These are phyloP conservation scores for Emmonsiellopsis sp. DNA, from an alignment of 2,329 filamentous ascomycete species.

Conservation along the genomic window DNA sequence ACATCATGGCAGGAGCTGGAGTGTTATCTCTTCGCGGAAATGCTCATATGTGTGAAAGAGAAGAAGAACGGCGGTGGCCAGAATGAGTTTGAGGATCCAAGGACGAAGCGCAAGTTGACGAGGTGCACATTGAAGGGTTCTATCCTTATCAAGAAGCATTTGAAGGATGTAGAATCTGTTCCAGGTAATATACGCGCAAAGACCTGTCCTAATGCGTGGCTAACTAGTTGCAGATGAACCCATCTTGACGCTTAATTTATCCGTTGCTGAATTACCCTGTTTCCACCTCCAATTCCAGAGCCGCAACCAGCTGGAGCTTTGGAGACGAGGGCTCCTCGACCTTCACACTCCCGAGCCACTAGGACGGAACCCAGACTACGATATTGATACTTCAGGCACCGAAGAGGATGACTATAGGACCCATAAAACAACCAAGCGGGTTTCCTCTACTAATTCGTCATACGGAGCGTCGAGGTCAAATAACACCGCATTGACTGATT, in stretches of 20 bases:
- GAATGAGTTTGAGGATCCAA: slow-evolving; percentile 56
- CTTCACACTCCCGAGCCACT: slow-evolving; percentile 60
- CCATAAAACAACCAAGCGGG: slow-evolving; percentile 51
- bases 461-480: slow-evolving; percentile 75
- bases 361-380: slow-evolving; percentile 56
- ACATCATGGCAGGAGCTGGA: slow-evolving; percentile 96
- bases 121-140: slow-evolving; percentile 92
- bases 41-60: slow-evolving; percentile 99
- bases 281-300: slow-evolving; percentile 89
- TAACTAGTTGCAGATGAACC: slow-evolving; percentile 53
- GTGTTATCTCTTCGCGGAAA: slow-evolving; percentile 93
- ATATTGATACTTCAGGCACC: slow-evolving; percentile 67
- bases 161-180: slow-evolving; percentile 72
- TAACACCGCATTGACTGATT: slow-evolving; percentile 85
- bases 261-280: slow-evolving; percentile 81
- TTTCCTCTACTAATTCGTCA: slow-evolving; percentile 72
- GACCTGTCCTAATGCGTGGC: not conserved
- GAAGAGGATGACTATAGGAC: slow-evolving; percentile 79
- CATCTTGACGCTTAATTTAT: slow-evolving; percentile 78
- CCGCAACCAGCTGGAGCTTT: slow-evolving; percentile 73
- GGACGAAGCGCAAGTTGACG: slow-evolving; percentile 52
- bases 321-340: slow-evolving; percentile 80
- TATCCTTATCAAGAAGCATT: slow-evolving; percentile 94
- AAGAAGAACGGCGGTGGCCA: slow-evolving; percentile 58
- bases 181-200: slow-evolving; percentile 27